A percentile compares a stretch with the other conserved stretches of the same genome.
These are phyloP conservation scores for Deuterostichococcus epilithicus DNA, from an alignment of 139 green algal species.

Conservation along the genomic window DNA sequence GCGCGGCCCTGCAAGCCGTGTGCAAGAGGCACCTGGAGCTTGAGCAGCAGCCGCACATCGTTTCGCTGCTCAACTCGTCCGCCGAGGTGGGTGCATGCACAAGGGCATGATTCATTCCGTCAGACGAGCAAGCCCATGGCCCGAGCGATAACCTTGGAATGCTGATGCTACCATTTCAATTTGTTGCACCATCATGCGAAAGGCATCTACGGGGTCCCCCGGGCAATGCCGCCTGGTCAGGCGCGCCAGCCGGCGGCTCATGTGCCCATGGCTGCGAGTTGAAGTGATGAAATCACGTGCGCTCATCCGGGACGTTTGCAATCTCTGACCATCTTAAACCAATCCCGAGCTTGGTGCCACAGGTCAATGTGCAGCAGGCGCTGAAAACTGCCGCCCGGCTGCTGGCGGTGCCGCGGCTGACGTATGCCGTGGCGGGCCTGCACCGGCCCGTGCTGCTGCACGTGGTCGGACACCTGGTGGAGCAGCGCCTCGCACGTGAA, in stretches of 20 bases:
- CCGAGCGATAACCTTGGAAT: too few relatives aligned
- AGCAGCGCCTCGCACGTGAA: background rate
- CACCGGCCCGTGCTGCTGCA: conserved; percentile 17
- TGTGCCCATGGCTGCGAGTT: too few relatives aligned
- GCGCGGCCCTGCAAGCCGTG: background rate
- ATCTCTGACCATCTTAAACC: too few relatives aligned
- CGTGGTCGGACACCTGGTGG: conserved; percentile 17
- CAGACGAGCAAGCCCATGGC: too few relatives aligned
- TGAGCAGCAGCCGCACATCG: background rate
- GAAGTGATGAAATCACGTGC: background rate
- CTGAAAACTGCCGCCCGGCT: background rate
- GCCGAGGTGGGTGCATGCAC: background rate
- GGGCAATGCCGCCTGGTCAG: too few relatives aligned
- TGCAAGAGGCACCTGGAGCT: background rate
- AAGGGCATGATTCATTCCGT: too few relatives aligned
- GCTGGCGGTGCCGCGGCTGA: background rate
- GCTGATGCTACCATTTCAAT: too few relatives aligned
- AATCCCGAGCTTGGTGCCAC: too few relatives aligned
- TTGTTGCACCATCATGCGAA: too few relatives aligned
- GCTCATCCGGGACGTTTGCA: too few relatives aligned
- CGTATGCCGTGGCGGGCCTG: background rate
- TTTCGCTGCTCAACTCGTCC: background rate
- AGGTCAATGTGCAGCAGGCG: background rate
- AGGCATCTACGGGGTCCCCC: too few relatives aligned
- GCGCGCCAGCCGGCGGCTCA: too few relatives aligned